Evolutionary conservation across 2,329 filamentous ascomycete species (phyloP).

Genomic region (Geosmithia putterillii): DNA sequence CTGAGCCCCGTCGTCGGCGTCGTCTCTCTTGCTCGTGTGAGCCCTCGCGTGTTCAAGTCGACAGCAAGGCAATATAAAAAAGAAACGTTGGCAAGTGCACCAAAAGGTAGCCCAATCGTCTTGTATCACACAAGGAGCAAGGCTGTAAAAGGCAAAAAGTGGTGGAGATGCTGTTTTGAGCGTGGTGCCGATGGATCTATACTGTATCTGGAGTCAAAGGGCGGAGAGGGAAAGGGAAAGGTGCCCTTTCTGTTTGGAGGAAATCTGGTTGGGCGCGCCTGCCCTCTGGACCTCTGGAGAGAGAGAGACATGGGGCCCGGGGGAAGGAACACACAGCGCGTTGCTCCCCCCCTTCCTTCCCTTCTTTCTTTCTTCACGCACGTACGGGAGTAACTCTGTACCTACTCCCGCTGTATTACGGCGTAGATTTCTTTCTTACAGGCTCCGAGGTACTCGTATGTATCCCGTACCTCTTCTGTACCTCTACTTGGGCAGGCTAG

Average conservation of each 20-base stretch:
- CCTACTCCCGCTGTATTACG: too few species aligned
- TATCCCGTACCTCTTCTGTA: too few species aligned
- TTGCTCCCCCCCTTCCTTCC: too few species aligned
- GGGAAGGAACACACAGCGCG: background rate
- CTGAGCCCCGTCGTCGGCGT: too few species aligned
- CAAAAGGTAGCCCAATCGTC: conserved; percentile 4
- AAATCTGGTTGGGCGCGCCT: conserved; percentile 1
- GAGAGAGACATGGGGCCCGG: background rate
- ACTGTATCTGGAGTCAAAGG: conserved; percentile 49
- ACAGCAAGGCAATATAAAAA: too few species aligned
- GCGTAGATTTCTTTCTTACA: too few species aligned
- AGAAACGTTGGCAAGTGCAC: conserved; percentile 1
- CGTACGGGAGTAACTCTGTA: too few species aligned
- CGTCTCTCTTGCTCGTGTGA: too few species aligned
- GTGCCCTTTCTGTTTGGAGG: conserved; percentile 2
- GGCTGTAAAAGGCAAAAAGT: conserved; percentile 38
- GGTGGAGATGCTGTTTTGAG: conserved; percentile 55
- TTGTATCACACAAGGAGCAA: conserved; percentile 22
- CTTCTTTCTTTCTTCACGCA: too few species aligned
- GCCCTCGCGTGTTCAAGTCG: too few species aligned
- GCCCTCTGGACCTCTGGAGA: background rate
- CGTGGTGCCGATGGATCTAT: conserved; percentile 53
- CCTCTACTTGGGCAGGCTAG: too few species aligned
- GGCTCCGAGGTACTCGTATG: too few species aligned
- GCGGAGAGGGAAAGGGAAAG: conserved; percentile 17